These are phyloP conservation scores for Tympanopsis confertula DNA, from an alignment of 2,329 filamentous ascomycete genomes.

Conservation along the genomic window DNA sequence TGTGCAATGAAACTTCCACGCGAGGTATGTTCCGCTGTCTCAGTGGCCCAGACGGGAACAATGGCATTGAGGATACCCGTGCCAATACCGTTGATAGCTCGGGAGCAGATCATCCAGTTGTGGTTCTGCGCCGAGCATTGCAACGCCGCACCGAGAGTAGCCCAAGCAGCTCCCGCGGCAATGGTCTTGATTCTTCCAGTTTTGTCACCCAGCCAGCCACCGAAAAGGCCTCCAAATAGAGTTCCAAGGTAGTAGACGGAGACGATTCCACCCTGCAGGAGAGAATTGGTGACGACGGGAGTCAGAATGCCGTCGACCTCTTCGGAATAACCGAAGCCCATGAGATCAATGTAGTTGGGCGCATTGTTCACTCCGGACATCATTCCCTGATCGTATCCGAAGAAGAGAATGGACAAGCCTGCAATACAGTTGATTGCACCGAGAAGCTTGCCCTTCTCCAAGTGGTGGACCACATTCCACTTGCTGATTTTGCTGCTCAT, in stretches of 20 bases:
- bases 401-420: constrained; percentile 57
- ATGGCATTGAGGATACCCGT: constrained; percentile 63
- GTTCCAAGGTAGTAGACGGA: constrained; percentile 45
- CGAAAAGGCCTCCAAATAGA: constrained; percentile 48
- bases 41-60: constrained; percentile 61
- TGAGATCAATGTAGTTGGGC: constrained; percentile 49
- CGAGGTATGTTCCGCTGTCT: constrained; percentile 55
- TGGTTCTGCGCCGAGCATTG: constrained; percentile 56
- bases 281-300: constrained; percentile 43
- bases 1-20: constrained; percentile 60
- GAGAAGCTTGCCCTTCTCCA: constrained; percentile 43
- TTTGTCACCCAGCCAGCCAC: constrained; percentile 52
- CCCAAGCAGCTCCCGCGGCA: constrained; percentile 43
- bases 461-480: constrained; percentile 36
- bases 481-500: too few relatives aligned
- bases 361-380: constrained; percentile 59
- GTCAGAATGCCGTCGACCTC: constrained; percentile 25
- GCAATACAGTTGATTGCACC: constrained; percentile 52
- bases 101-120: constrained; percentile 59
- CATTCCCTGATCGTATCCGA: constrained; percentile 44
- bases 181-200: constrained; percentile 54
- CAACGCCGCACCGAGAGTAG: constrained; percentile 46
- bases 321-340: constrained; percentile 52
- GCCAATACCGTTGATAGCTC: constrained; percentile 51
- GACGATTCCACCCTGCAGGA: constrained; percentile 54